Conservation (phyloP, 202 grass and related monocot species). For the Saccharum hybrid region DNA sequence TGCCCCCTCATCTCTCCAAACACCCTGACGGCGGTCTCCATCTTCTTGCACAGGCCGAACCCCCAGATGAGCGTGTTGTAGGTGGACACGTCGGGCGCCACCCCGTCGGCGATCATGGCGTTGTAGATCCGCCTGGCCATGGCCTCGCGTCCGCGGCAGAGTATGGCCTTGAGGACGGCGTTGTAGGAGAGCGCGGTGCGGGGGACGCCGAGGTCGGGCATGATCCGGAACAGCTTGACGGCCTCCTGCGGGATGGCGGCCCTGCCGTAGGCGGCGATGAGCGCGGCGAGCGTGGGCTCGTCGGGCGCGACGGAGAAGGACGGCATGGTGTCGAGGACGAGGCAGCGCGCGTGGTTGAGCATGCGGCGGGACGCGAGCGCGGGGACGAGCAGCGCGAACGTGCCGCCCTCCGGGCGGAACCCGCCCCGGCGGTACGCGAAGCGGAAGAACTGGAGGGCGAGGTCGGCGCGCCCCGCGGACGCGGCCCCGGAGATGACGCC, state of each 20-base stretch:
- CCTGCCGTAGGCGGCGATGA: conserved; percentile 71
- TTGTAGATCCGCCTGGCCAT: conserved; percentile 91
- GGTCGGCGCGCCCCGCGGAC: conserved; percentile 39
- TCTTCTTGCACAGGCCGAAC: conserved; percentile 80
- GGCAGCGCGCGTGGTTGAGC: conserved; percentile 95
- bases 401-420: conserved; percentile 63
- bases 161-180: conserved; percentile 81
- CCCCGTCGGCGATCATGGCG: conserved; percentile 63
- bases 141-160: conserved; percentile 67
- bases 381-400: conserved; percentile 66
- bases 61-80: conserved; percentile 94
- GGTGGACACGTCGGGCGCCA: conserved; percentile 64
- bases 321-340: conserved; percentile 90
- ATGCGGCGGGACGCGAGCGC: conserved; percentile 69
- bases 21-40: conserved; percentile 60
- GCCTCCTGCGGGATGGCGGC: conserved; percentile 75
- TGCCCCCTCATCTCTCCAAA: conserved; percentile 83
- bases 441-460: conserved; percentile 86
- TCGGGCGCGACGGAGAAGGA: conserved; percentile 55
- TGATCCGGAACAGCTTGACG: conserved; percentile 80
- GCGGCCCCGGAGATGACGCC: conserved; percentile 58
- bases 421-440: conserved; percentile 86
- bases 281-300: conserved; percentile 64
- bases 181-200: conserved; percentile 76
- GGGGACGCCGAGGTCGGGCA: conserved; percentile 75